Conservation (phyloP, 148 eudicot species). For the Diospyros kaki region DNA sequence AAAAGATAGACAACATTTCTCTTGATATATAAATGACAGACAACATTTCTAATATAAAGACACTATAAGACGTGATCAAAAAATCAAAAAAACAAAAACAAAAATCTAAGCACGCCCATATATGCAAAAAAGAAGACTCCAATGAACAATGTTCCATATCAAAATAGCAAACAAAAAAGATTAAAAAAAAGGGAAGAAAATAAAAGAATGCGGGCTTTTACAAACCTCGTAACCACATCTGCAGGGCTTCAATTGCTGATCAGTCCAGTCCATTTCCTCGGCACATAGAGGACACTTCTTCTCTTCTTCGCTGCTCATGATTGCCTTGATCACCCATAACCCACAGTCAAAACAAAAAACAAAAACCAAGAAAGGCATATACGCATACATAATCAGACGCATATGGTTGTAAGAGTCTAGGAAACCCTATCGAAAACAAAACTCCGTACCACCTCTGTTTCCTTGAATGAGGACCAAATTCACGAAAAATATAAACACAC, state of each 20-base stretch:
- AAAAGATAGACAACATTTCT: neutral
- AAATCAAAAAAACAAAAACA: neutral
- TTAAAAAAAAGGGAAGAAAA: no score
- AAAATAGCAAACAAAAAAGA: neutral
- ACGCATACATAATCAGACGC: neutral
- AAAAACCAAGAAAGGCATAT: neutral
- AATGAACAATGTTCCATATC: constrained; percentile 2
- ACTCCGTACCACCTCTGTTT: neutral
- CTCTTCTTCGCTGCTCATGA: constrained; percentile 47
- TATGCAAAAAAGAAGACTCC: neutral
- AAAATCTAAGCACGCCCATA: neutral
- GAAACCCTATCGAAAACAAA: constrained; percentile 11
- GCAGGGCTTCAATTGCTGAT: constrained; percentile 59
- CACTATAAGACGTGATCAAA: neutral
- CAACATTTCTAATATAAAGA: no score
- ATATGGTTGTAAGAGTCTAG: neutral
- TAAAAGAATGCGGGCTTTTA: neutral
- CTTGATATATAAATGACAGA: neutral
- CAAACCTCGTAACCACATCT: constrained; percentile 57
- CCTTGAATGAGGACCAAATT: neutral
- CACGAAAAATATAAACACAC: neutral
- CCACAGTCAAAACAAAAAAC: neutral
- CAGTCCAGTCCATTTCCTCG: constrained; percentile 71
- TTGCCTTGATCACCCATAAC: constrained; percentile 18
- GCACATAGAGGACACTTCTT: constrained; percentile 55